phyloP scores from a whole-genome alignment of 2,329 filamentous ascomycete species.

The Thielaviopsis populi region DNA sequence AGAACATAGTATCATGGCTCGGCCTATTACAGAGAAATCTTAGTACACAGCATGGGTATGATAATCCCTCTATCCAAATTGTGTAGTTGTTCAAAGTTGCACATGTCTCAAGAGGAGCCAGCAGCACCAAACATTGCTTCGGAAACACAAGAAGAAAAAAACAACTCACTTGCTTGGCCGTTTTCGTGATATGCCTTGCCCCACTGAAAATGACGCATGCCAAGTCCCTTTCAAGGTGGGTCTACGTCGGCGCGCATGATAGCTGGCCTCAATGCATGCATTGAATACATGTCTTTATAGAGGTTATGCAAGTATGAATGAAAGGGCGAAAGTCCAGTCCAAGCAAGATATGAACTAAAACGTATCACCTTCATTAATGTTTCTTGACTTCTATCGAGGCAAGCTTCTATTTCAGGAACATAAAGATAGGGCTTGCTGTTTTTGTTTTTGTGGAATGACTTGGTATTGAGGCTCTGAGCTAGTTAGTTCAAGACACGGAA shows the following conservation, averaged over 20 bases:
- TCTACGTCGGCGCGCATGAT: not conserved
- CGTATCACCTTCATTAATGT: not conserved
- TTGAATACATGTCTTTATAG: not conserved
- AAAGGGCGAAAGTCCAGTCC: too few species aligned
- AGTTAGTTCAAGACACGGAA: too few species aligned
- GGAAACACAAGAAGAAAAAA: not conserved
- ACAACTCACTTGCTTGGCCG: not conserved
- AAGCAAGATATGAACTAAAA: not conserved
- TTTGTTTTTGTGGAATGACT: too few species aligned
- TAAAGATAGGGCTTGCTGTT: not conserved
- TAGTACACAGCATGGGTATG: too few species aligned
- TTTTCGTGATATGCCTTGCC: not conserved
- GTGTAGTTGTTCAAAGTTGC: too few species aligned
- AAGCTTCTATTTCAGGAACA: not conserved
- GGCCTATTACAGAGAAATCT: not conserved
- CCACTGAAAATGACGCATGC: slow-evolving; percentile 1
- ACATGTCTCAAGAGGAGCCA: too few species aligned
- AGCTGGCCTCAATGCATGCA: not conserved
- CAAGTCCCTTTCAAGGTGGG: not conserved
- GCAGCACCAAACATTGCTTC: too few species aligned
- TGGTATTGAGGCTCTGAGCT: not conserved
- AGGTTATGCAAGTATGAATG: not conserved
- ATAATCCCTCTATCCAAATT: too few species aligned
- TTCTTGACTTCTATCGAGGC: not conserved
- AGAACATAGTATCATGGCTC: not conserved